Conservation (phyloP, 140 eudicot species). For the Erigeron philadelphicus region DNA sequence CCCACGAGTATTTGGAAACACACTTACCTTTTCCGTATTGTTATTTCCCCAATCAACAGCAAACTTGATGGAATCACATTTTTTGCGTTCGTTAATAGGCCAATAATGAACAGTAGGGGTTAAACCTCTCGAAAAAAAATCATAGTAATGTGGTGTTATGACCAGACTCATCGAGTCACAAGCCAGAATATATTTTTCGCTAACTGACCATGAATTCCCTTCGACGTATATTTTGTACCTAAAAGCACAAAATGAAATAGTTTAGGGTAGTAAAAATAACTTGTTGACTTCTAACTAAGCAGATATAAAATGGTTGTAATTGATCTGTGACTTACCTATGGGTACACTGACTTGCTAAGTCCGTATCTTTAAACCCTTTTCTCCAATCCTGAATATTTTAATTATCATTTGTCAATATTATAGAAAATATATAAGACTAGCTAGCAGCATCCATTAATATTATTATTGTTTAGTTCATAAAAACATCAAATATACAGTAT, state of each 20-base stretch:
- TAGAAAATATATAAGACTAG: not conserved
- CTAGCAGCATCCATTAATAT: no score
- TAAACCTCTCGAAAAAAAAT: slow-evolving; percentile 76
- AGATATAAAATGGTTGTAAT: not conserved
- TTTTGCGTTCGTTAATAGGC: slow-evolving; percentile 49
- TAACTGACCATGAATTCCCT: slow-evolving; percentile 90
- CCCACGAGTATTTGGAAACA: not conserved
- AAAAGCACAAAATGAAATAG: not conserved
- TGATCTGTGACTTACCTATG: slow-evolving; percentile 44
- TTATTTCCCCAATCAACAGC: slow-evolving; percentile 95
- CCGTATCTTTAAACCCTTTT: slow-evolving; percentile 55
- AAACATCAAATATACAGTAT: no score
- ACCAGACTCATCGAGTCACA: slow-evolving; percentile 74
- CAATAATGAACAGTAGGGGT: slow-evolving; percentile 77
- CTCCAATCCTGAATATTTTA: slow-evolving; percentile 56
- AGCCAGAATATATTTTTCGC: slow-evolving; percentile 79
- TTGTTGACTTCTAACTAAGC: not conserved
- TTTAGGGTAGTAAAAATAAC: not conserved
- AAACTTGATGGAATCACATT: slow-evolving; percentile 66
- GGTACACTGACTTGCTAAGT: slow-evolving; percentile 72
- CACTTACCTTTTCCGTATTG: slow-evolving; percentile 46
- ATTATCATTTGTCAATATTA: not conserved
- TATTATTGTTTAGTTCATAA: no score
- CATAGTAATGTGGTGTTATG: slow-evolving; percentile 64
- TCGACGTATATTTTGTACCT: slow-evolving; percentile 86